A percentile compares a stretch with the other conserved stretches of the same genome.
Evolutionary conservation across 225 moss, liverwort and hornwort species (phyloP).

Genomic region (Pleurozium schreberi): DNA sequence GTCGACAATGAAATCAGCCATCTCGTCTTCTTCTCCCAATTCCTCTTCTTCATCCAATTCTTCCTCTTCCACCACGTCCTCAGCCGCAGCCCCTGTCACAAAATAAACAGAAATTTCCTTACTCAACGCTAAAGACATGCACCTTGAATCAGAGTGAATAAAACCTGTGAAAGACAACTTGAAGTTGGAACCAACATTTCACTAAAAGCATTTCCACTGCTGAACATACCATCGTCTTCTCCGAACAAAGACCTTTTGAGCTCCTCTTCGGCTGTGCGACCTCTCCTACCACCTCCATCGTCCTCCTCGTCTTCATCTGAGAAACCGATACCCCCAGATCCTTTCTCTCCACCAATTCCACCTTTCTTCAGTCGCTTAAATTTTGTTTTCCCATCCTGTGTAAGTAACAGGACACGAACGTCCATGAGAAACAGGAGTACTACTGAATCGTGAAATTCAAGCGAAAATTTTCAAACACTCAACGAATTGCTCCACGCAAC

Average conservation of each 20-base stretch:
- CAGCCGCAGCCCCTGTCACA: conserved; percentile 64
- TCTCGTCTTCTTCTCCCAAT: conserved; percentile 94
- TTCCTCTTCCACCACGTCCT: conserved; percentile 85
- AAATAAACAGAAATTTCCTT: background rate
- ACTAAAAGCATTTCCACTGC: background rate
- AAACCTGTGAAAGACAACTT: background rate
- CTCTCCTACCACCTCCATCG: conserved; percentile 68
- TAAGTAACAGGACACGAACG: background rate
- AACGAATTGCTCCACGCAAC: background rate
- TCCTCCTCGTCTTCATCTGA: conserved; percentile 94
- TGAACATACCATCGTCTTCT: conserved; percentile 80
- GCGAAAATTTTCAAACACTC: background rate
- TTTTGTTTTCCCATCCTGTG: conserved; percentile 74
- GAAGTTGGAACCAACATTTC: background rate
- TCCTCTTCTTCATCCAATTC: conserved; percentile 77
- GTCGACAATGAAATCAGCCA: conserved; percentile 99
- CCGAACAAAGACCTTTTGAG: conserved; percentile 83
- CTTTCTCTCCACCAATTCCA: conserved; percentile 62
- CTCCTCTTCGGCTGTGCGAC: conserved; percentile 93
- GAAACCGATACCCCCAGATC: conserved; percentile 44
- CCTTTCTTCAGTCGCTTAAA: conserved; percentile 94
- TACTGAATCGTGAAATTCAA: background rate
- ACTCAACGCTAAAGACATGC: background rate
- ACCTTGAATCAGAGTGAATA: background rate
- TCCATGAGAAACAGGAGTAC: background rate